These are phyloP conservation scores for Tetradesmus obliquus DNA, from an alignment of 139 green algal genomes.

Conservation along the genomic window DNA sequence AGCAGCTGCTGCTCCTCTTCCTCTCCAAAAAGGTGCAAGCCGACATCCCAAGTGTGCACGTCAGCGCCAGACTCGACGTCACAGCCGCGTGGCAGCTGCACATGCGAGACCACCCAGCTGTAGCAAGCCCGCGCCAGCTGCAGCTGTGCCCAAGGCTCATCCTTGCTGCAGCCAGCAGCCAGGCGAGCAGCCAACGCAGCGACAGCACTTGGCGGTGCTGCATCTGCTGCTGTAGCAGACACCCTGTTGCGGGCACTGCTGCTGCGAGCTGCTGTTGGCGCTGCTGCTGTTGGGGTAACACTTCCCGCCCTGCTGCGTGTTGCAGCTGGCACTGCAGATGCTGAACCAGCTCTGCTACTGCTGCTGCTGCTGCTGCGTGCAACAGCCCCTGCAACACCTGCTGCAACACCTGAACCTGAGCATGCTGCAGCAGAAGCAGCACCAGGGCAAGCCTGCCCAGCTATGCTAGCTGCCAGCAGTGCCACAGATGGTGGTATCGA, in stretches of 20 bases:
- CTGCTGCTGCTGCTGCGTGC: not conserved
- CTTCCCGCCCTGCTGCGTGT: not conserved
- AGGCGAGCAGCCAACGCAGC: conserved; percentile 7
- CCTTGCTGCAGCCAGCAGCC: conserved; percentile 41
- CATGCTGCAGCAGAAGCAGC: not conserved
- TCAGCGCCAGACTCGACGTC: not conserved
- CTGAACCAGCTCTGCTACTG: not conserved
- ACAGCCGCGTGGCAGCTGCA: conserved; percentile 17
- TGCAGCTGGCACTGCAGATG: not conserved
- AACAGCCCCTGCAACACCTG: not conserved
- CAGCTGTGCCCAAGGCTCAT: conserved; percentile 46
- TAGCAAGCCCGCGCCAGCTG: conserved; percentile 63
- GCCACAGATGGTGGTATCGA: not conserved
- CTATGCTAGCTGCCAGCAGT: not conserved
- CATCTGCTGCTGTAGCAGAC: not conserved
- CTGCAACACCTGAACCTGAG: not conserved
- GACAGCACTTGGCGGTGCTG: conserved; percentile 2
- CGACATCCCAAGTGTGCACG: conserved; percentile 47
- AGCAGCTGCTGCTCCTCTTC: not conserved
- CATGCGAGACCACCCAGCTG: conserved; percentile 64
- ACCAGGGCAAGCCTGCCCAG: not conserved
- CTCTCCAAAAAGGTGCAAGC: conserved; percentile 53
- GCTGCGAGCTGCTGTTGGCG: not conserved
- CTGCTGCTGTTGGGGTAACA: not conserved
- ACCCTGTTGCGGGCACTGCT: not conserved